phyloP scores from a whole-genome alignment of 805 yeast species.

The Saccharomycopsis javanensis region DNA sequence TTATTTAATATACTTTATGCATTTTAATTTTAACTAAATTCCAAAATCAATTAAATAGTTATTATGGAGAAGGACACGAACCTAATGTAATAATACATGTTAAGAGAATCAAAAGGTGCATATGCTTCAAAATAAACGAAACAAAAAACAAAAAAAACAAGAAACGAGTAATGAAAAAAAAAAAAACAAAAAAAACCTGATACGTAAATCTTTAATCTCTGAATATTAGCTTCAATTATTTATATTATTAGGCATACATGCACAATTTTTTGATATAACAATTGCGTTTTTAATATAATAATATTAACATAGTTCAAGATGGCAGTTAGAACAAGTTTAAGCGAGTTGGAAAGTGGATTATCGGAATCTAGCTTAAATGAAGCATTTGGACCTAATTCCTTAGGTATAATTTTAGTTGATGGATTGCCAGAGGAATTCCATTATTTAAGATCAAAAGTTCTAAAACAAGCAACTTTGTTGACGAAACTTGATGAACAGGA shows the following conservation, averaged over 20 bases:
- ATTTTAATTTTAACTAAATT: neutral
- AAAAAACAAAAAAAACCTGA: too few relatives aligned
- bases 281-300: too few relatives aligned
- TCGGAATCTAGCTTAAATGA: conserved; percentile 26
- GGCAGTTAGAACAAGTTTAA: conserved; percentile 28
- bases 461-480: conserved; percentile 33
- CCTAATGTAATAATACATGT: neutral
- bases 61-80: neutral
- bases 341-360: conserved; percentile 27
- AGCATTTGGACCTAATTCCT: conserved; percentile 48
- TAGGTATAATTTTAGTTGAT: conserved; percentile 43
- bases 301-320: neutral
- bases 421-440: conserved; percentile 33
- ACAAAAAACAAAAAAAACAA: neutral
- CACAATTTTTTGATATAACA: neutral
- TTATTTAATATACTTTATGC: neutral
- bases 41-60: neutral
- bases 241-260: too few relatives aligned
- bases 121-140: too few relatives aligned
- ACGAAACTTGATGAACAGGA: conserved; percentile 31
- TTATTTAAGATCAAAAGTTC: conserved; percentile 33
- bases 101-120: neutral
- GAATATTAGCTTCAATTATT: too few relatives aligned
- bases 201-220: too few relatives aligned
- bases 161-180: too few relatives aligned